Evolutionary conservation across 1,284 basidiomycete genomes (phyloP).

Genomic region (Xerocomus amazonicus): DNA sequence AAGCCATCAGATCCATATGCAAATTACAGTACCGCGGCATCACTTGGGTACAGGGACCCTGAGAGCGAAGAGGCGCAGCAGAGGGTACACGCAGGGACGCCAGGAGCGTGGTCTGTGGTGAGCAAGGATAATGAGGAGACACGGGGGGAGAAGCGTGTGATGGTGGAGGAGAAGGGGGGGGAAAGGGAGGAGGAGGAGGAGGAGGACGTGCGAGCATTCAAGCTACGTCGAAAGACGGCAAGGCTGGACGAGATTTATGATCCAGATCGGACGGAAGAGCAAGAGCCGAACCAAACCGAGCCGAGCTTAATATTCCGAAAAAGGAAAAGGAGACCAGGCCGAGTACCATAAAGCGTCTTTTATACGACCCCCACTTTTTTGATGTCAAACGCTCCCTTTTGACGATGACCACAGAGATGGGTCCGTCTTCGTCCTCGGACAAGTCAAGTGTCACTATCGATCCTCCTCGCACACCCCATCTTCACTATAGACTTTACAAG

Average conservation of each 20-base stretch:
- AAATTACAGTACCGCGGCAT: constrained; percentile 85
- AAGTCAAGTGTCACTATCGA: background rate
- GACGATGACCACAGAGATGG: background rate
- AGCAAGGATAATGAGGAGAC: background rate
- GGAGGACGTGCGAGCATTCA: constrained; percentile 60
- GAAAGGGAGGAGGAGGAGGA: constrained; percentile 13
- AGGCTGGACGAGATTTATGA: constrained; percentile 70
- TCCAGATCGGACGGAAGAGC: constrained; percentile 55
- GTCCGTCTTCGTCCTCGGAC: background rate
- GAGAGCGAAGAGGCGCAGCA: constrained; percentile 65
- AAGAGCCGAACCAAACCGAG: constrained; percentile 21
- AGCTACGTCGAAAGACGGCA: constrained; percentile 59
- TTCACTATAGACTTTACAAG: constrained; percentile 59
- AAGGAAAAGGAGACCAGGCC: constrained; percentile 9
- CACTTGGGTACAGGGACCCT: constrained; percentile 75
- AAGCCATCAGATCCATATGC: constrained; percentile 70
- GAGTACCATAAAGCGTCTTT: background rate
- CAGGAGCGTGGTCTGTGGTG: constrained; percentile 83
- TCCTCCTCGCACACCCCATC: background rate
- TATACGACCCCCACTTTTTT: background rate
- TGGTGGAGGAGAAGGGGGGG: background rate
- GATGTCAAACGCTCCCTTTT: background rate
- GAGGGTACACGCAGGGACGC: constrained; percentile 63
- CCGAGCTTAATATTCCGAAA: constrained; percentile 24
- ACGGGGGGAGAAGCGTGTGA: background rate